Conservation (phyloP, 495 filamentous ascomycete species). For the Annulohypoxylon bovei region DNA sequence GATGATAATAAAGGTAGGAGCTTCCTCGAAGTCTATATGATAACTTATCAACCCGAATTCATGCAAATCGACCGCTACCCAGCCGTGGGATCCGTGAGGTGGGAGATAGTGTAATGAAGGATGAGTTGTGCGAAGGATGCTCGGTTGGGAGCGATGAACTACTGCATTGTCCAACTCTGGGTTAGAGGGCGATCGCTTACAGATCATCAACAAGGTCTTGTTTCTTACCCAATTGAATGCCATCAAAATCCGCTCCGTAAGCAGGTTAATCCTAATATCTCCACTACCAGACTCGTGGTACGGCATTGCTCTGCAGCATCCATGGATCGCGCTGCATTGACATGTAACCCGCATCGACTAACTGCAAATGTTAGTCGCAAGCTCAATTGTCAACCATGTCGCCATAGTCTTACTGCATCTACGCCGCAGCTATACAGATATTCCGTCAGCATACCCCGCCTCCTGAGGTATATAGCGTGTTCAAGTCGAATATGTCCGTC, state of each 20-base stretch:
- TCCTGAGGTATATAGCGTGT: background rate
- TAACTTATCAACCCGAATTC: too few relatives aligned
- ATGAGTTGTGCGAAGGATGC: background rate
- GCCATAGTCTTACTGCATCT: background rate
- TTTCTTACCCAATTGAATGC: background rate
- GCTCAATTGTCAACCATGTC: background rate
- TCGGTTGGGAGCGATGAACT: background rate
- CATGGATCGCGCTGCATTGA: background rate
- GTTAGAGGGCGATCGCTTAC: background rate
- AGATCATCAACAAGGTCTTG: background rate
- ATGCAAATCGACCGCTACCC: background rate
- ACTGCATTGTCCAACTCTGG: background rate
- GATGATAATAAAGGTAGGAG: too few relatives aligned
- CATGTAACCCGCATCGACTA: background rate
- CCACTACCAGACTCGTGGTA: background rate
- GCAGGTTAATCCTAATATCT: background rate
- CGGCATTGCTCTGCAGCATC: slow-evolving; percentile 9
- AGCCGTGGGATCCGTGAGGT: background rate
- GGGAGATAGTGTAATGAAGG: background rate
- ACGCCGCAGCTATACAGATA: background rate
- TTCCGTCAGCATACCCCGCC: background rate
- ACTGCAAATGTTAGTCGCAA: background rate
- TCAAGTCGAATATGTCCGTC: background rate
- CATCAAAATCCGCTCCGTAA: background rate
- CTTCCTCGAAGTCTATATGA: too few relatives aligned